These are phyloP conservation scores for Metroxylon sagu DNA, from an alignment of 176 grass and related monocot genomes.

Conservation along the genomic window DNA sequence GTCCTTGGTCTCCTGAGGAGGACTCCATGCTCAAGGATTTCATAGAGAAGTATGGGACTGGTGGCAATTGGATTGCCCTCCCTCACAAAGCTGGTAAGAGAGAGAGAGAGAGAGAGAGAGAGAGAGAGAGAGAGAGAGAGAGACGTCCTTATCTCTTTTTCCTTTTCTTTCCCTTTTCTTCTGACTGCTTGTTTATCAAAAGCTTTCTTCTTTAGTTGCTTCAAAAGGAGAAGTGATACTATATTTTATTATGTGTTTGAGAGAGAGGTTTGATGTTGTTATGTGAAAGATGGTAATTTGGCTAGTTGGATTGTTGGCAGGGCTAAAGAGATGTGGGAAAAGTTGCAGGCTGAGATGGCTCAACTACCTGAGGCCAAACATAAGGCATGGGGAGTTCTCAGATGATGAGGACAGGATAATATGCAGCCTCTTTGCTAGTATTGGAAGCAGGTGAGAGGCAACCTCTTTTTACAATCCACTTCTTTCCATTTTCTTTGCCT, in stretches of 20 bases:
- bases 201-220: too few species aligned
- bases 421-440: slow-evolving; percentile 9
- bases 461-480: too few species aligned
- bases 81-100: not conserved
- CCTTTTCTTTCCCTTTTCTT: too few species aligned
- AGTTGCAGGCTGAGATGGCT: slow-evolving; percentile 17
- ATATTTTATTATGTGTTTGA: too few species aligned
- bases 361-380: slow-evolving; percentile 11
- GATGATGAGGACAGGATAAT: slow-evolving; percentile 7
- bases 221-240: too few species aligned
- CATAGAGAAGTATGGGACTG: slow-evolving; percentile 6
- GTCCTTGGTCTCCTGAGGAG: slow-evolving; percentile 10
- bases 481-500: too few species aligned
- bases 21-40: slow-evolving; percentile 3
- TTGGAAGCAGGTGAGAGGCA: slow-evolving; percentile 1
- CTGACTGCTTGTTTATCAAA: too few species aligned
- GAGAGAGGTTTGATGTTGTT: too few species aligned
- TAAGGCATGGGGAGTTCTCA: slow-evolving; percentile 13
- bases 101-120: too few species aligned
- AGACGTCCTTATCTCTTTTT: too few species aligned
- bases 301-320: not conserved
- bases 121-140: too few species aligned
- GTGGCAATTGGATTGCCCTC: slow-evolving; percentile 12
- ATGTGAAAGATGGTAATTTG: too few species aligned
- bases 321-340: slow-evolving; percentile 11